Evolutionary conservation across 208 protist species (phyloP), one percentile per base, ranked within the genome.

Genomic region (Leishmania amazonensis): DNA sequence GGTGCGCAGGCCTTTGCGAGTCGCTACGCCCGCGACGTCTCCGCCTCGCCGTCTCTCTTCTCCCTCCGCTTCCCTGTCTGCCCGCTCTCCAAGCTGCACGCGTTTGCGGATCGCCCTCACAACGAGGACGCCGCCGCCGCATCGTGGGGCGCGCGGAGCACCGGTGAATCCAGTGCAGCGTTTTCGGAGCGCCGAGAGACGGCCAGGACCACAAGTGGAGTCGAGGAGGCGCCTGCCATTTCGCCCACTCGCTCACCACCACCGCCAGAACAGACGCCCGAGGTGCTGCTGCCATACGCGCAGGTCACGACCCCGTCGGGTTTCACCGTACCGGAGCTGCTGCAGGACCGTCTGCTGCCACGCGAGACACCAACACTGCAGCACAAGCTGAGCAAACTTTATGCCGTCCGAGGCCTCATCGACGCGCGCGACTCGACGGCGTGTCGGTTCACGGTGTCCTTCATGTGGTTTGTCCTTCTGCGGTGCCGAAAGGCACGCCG

Each of bases 401-500:
- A 49, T 21, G 51, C 73, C 64, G 42, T 82, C 9, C 83, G 83
- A n/a, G 78, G 71, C 4, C 60, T 86, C 35, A 24, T 86, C 21
- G 83, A 82, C 57, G 57, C 78, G 15, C 40, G 57, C 3, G 78
- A 82, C 78, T 79, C 83, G 7, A 64, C 60, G 54, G 53, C 72
- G 42, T 83, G 78, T n/a, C 83, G 83, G 28, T 82, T 86, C 35
- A 45, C 9, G 6, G 75, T 83, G 2, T 49, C 67, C 0, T 83
- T 83, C 51, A 17, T 83, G 11, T 86, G 83, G 83, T 86, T 83
- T 31, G 75, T 72, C 13, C 64, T 86, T 24, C 75, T 86, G 74
- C 83, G 83, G 24, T 86, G 78, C 31, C 78, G 83, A 38, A 86
- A 86, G 75, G 79, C 78, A 11, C 83, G 82, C 42, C 78, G 83